Evolutionary conservation across 495 filamentous ascomycete genomes (phyloP).

Genomic region (Lichenothelia convexa): DNA sequence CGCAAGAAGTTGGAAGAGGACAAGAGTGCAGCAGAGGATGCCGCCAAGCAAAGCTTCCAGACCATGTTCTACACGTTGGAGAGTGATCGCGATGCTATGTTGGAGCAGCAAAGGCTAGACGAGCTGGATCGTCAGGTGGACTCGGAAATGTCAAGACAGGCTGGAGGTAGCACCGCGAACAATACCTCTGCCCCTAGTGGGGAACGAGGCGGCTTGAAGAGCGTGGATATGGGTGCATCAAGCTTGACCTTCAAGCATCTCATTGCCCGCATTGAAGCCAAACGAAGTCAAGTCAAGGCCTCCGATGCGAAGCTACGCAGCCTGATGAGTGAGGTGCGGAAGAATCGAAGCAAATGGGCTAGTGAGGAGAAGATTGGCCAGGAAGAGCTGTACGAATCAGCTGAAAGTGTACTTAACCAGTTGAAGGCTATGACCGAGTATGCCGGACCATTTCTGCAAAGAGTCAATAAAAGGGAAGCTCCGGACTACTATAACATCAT

Average conservation of each 20-base stretch:
- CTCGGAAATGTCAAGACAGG: conserved; percentile 69
- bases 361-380: conserved; percentile 93
- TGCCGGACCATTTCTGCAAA: conserved; percentile 75
- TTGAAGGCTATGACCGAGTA: conserved; percentile 94
- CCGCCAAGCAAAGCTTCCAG: conserved; percentile 73
- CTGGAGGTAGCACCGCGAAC: conserved; percentile 27
- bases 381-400: conserved; percentile 91
- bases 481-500: conserved; percentile 92
- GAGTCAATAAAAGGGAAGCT: conserved; percentile 90
- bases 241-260: conserved; percentile 92
- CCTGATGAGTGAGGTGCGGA: conserved; percentile 90
- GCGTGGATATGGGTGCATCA: conserved; percentile 87
- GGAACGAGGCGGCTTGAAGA: conserved; percentile 73
- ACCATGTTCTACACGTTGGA: conserved; percentile 89
- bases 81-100: conserved; percentile 85
- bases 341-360: conserved; percentile 96
- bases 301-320: conserved; percentile 82
- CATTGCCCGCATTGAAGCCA: conserved; percentile 83
- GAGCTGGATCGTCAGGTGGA: conserved; percentile 92
- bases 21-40: conserved; percentile 82
- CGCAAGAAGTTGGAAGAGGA: conserved; percentile 87
- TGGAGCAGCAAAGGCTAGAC: conserved; percentile 92
- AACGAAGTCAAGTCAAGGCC: conserved; percentile 69
- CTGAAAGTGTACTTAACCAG: conserved; percentile 89
- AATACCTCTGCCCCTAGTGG: conserved; percentile 26